A percentile compares a stretch with the other conserved stretches of the same genome.
Evolutionary conservation across 2,329 filamentous ascomycete species (phyloP).

Genomic region (Aspergillus novoparasiticus): DNA sequence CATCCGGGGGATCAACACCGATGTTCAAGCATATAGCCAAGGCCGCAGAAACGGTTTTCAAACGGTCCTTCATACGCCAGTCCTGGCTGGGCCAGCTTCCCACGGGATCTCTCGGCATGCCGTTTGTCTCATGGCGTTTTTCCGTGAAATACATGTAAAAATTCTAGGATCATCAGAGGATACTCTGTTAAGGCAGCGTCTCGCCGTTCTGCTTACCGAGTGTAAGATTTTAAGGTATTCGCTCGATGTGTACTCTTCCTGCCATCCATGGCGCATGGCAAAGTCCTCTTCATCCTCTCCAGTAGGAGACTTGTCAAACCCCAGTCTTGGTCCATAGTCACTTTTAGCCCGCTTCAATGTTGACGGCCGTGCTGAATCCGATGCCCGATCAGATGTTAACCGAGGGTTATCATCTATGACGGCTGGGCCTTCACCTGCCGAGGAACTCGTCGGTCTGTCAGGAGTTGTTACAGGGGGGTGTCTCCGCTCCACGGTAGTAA

Average conservation of each 20-base stretch:
- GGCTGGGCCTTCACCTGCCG: constrained; percentile 31
- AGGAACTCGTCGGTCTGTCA: constrained; percentile 36
- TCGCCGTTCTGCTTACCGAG: constrained; percentile 60
- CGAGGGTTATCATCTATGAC: constrained; percentile 26
- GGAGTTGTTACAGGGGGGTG: constrained; percentile 23
- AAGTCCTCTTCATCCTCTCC: constrained; percentile 55
- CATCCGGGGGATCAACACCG: constrained; percentile 94
- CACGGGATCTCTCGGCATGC: constrained; percentile 69
- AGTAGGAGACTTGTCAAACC: constrained; percentile 31
- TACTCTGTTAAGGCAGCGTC: neutral
- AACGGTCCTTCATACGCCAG: constrained; percentile 94
- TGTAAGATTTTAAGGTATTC: constrained; percentile 84
- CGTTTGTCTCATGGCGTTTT: constrained; percentile 93
- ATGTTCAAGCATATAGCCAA: constrained; percentile 95
- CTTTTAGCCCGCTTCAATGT: constrained; percentile 54
- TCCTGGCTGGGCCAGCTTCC: constrained; percentile 70
- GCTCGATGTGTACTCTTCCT: constrained; percentile 87
- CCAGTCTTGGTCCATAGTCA: constrained; percentile 52
- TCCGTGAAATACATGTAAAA: constrained; percentile 99
- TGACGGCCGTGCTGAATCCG: constrained; percentile 39
- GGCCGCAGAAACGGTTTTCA: constrained; percentile 95
- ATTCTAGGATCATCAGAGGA: constrained; percentile 58
- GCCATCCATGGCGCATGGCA: constrained; percentile 80
- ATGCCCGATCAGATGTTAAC: constrained; percentile 33
- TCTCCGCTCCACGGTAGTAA: constrained; percentile 36